Evolutionary conservation across 2,329 filamentous ascomycete species (phyloP).

Genomic region (Monascus ruber): DNA sequence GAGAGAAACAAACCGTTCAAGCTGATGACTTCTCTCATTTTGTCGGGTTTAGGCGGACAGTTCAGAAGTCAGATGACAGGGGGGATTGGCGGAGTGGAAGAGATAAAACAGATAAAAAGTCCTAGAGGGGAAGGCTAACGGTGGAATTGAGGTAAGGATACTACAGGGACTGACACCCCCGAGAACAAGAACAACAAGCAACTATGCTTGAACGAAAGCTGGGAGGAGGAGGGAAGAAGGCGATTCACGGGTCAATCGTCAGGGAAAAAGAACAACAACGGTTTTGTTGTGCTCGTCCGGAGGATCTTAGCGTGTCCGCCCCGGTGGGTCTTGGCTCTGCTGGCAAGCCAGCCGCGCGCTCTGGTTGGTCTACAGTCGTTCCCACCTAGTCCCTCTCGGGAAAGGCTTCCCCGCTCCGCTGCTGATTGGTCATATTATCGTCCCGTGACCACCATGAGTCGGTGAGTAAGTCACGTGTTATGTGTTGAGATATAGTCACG

Average conservation of each 20-base stretch:
- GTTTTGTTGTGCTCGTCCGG: too few species aligned
- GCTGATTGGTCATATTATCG: conserved; percentile 15
- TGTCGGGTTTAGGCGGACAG: conserved; percentile 31
- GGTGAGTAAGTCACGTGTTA: too few species aligned
- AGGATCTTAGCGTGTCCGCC: too few species aligned
- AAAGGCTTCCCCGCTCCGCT: background rate
- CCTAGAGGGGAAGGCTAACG: background rate
- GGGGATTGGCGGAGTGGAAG: conserved; percentile 1
- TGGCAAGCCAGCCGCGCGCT: conserved; percentile 1
- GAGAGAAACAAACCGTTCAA: conserved; percentile 70
- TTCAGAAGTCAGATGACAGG: conserved; percentile 1
- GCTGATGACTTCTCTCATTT: conserved; percentile 98
- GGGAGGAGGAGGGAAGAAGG: too few species aligned
- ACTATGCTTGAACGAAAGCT: too few species aligned
- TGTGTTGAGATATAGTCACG: too few species aligned
- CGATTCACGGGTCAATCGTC: too few species aligned
- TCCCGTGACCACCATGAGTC: conserved; percentile 3
- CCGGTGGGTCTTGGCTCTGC: too few species aligned
- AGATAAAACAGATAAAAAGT: background rate
- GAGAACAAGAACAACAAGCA: too few species aligned
- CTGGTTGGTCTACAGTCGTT: conserved; percentile 22
- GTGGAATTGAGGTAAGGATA: too few species aligned
- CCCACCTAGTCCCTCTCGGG: conserved; percentile 1
- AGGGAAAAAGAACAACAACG: too few species aligned
- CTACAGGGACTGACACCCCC: too few species aligned